These are phyloP conservation scores for Puccinia coronata DNA, from an alignment of 1,284 basidiomycete species.

Conservation along the genomic window DNA sequence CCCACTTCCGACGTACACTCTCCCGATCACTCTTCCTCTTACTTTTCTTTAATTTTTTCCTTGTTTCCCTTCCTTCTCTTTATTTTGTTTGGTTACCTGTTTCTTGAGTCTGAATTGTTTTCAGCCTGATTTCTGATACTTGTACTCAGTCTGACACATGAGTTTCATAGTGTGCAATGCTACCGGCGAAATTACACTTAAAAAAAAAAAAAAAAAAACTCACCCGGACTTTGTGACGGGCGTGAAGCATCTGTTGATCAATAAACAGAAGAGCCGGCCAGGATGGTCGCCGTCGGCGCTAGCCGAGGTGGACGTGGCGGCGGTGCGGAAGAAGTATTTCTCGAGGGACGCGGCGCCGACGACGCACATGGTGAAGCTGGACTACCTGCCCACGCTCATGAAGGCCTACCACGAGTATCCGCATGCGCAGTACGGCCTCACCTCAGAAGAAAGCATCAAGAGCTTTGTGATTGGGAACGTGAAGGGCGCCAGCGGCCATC, in stretches of 20 bases:
- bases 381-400: slow-evolving; percentile 54
- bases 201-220: too few relatives aligned
- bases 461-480: slow-evolving; percentile 66
- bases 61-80: too few relatives aligned
- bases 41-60: too few relatives aligned
- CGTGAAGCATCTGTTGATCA: slow-evolving; percentile 71
- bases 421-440: slow-evolving; percentile 67
- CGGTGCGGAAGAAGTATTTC: slow-evolving; percentile 68
- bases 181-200: too few relatives aligned
- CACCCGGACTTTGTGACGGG: slow-evolving; percentile 77
- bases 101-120: too few relatives aligned
- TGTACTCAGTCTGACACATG: too few relatives aligned
- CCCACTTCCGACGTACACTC: too few relatives aligned
- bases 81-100: too few relatives aligned
- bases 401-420: slow-evolving; percentile 48
- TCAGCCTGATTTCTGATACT: too few relatives aligned
- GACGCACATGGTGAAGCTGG: slow-evolving; percentile 59
- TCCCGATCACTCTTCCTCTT: too few relatives aligned
- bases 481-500: slow-evolving; percentile 64
- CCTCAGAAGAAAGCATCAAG: slow-evolving; percentile 69
- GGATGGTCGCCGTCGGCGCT: slow-evolving; percentile 70
- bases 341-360: slow-evolving; percentile 63
- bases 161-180: too few relatives aligned
- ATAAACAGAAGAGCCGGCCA: slow-evolving; percentile 66
- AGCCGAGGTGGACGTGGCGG: slow-evolving; percentile 64